Conservation (phyloP, 2,329 filamentous ascomycete species). For the Fusarium chuoi region DNA sequence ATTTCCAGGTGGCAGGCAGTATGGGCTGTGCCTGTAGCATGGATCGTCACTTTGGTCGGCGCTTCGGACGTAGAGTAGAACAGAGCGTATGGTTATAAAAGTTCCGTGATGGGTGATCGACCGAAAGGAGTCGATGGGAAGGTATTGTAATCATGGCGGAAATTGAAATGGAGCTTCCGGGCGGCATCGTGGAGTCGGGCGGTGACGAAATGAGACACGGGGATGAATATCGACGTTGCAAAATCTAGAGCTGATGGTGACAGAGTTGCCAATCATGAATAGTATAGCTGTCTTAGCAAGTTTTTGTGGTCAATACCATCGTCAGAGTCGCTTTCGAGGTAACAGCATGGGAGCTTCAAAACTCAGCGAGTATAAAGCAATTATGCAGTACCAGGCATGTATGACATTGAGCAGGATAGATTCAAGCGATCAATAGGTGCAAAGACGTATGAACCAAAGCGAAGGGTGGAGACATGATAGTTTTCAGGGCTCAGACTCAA, state of each 20-base stretch:
- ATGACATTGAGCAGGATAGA: slow-evolving; percentile 2
- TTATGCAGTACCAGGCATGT: slow-evolving; percentile 16
- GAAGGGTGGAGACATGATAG: slow-evolving; percentile 27
- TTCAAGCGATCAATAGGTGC: not conserved
- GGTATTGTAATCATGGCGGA: slow-evolving; percentile 17
- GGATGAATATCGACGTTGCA: not conserved
- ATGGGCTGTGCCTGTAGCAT: not conserved
- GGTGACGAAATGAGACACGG: slow-evolving; percentile 7
- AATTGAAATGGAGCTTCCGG: slow-evolving; percentile 12
- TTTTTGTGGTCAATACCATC: not conserved
- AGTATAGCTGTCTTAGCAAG: not conserved
- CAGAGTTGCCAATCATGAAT: not conserved
- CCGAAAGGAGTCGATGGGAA: not conserved
- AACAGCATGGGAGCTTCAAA: slow-evolving; percentile 2
- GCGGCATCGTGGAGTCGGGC: slow-evolving; percentile 26
- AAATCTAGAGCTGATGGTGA: slow-evolving; percentile 8
- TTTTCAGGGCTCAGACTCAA: slow-evolving; percentile 32
- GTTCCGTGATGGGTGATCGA: not conserved
- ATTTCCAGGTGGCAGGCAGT: not conserved
- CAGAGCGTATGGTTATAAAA: not conserved
- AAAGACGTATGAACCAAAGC: slow-evolving; percentile 9
- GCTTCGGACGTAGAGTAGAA: not conserved
- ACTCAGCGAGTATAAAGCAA: not conserved
- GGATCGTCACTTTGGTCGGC: not conserved
- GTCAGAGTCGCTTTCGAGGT: not conserved